Evolutionary conservation across 2,329 filamentous ascomycete species (phyloP), one percentile per base, ranked within the genome.

Genomic region (Emericellopsis atlantica): DNA sequence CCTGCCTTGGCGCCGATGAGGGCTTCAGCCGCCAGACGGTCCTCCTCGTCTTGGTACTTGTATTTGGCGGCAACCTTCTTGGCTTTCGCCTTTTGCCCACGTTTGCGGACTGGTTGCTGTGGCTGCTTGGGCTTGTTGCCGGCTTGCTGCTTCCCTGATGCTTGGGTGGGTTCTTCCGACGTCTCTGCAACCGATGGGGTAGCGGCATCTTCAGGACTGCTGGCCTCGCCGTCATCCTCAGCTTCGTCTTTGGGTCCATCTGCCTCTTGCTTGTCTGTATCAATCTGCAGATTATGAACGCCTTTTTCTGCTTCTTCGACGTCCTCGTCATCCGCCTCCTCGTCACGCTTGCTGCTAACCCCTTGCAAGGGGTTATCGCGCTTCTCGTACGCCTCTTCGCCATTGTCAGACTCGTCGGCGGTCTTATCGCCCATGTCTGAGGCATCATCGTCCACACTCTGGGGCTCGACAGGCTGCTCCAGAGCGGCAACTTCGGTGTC

Each of bases 31-130:
- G 89, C 74, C 6, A 74, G 76, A 11, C 88, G 85, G 54, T 98
- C 92, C 60, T 95, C 90, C 42, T 95, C 88, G 51, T 96, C 90
- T 67, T 96, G 92, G 51, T 93, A 69, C 36, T 84, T 90, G 63
- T 98, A 98, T 58, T 95, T 95, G 44, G 76, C 68, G 4, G 86
- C 86, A 2, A 86, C 79, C 59, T 92, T 94, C 67, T 93, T 95
- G 35, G 81, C 79, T 57, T 94, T 95, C 44, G 73, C 74, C 43
- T 76, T 79, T 58, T 93, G 87, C 24, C 88, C 87, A 43, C 89
- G 79, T 55, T 79, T 83, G 26, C 59, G 52, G 26, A 29, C 26
- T 9, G 26, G 26, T 29, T 29, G 26, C 26, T 12, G 26, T 29
- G 26, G 26, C 26, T 29, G 26, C 26, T 29, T 29, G 0, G 52